Conservation (phyloP, 306 rosid species). For the Aeschynomene evenia region DNA sequence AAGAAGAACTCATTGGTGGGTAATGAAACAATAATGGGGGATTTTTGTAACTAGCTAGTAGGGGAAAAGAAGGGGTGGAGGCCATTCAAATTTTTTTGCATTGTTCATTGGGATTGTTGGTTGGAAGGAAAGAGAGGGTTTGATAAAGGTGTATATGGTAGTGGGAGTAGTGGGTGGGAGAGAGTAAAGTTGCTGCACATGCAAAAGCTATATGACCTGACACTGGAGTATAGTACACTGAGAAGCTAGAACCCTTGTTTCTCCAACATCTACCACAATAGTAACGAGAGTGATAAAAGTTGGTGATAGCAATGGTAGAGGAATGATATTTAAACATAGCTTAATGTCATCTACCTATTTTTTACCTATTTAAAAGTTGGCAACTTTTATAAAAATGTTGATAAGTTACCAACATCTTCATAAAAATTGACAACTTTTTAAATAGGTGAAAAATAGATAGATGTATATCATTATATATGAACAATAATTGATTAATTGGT, state of each 20-base stretch:
- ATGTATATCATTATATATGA: too few species aligned
- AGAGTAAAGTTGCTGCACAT: constrained; percentile 23
- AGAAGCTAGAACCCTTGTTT: background rate
- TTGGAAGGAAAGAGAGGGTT: background rate
- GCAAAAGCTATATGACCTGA: constrained; percentile 54
- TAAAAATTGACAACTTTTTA: too few species aligned
- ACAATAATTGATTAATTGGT: too few species aligned
- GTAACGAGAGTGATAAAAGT: too few species aligned
- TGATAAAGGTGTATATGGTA: constrained; percentile 4
- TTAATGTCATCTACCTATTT: too few species aligned
- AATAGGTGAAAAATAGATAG: too few species aligned
- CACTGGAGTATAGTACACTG: constrained; percentile 36
- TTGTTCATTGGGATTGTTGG: constrained; percentile 18
- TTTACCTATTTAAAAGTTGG: too few species aligned
- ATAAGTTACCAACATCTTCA: too few species aligned
- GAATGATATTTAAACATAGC: too few species aligned
- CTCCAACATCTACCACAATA: background rate
- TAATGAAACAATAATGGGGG: too few species aligned
- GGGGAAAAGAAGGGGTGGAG: constrained; percentile 4
- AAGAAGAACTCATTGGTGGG: constrained; percentile 53
- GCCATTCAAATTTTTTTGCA: background rate
- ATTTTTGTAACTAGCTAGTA: background rate
- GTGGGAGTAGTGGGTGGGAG: constrained; percentile 24
- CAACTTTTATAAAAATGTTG: too few species aligned
- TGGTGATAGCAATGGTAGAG: too few species aligned